phyloP scores from a whole-genome alignment of 768 basidiomycete species.

The Gymnopilus dilepis region DNA sequence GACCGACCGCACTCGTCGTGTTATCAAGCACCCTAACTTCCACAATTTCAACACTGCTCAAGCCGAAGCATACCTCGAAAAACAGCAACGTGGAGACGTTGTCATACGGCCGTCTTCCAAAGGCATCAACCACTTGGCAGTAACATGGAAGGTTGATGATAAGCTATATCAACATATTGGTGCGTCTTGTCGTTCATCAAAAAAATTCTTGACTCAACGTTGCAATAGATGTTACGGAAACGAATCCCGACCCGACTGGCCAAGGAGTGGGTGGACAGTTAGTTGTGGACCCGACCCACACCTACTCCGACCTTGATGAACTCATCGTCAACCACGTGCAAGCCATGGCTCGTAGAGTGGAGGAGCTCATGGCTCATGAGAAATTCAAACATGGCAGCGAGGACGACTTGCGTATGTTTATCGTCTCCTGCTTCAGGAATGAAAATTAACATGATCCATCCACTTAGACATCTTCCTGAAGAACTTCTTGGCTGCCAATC shows the following conservation, averaged over 20 bases:
- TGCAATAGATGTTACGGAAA: slow-evolving; percentile 76
- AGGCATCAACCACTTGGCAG: slow-evolving; percentile 89
- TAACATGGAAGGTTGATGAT: slow-evolving; percentile 99
- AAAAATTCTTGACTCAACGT: slow-evolving; percentile 7
- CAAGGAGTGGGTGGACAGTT: slow-evolving; percentile 68
- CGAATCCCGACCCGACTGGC: slow-evolving; percentile 75
- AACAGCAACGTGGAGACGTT: slow-evolving; percentile 93
- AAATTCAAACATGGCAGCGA: slow-evolving; percentile 91
- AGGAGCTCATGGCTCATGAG: slow-evolving; percentile 94
- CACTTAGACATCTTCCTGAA: slow-evolving; percentile 80
- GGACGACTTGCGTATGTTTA: slow-evolving; percentile 86
- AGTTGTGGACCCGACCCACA: slow-evolving; percentile 77
- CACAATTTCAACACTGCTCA: slow-evolving; percentile 91
- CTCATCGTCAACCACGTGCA: slow-evolving; percentile 96
- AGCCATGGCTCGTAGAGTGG: slow-evolving; percentile 90
- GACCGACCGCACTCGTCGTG: slow-evolving; percentile 76
- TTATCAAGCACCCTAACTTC: slow-evolving; percentile 98
- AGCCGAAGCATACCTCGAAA: slow-evolving; percentile 88
- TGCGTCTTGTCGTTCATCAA: slow-evolving; percentile 40
- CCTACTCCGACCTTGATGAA: slow-evolving; percentile 94
- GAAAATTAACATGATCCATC: not conserved
- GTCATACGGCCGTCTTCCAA: slow-evolving; percentile 97
- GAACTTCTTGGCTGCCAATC: slow-evolving; percentile 92
- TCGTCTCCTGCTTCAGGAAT: not conserved
- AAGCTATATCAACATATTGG: slow-evolving; percentile 96